Conservation (phyloP, 441 rosid species). For the Corymbia citriodora region DNA sequence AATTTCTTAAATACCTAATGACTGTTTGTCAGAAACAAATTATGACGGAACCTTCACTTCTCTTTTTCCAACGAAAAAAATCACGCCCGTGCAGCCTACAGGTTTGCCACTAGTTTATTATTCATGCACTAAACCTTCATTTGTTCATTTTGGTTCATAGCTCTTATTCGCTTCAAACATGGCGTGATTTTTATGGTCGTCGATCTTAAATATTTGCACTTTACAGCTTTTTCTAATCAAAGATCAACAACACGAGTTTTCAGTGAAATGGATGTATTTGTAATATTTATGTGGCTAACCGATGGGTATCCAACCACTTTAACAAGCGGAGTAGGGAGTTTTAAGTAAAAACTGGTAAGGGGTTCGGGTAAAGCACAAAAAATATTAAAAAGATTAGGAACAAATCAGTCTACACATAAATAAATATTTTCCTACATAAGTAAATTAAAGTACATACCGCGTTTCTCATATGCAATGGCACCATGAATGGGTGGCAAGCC, state of each 20-base stretch:
- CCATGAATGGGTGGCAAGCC: no score
- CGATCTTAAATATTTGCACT: not conserved
- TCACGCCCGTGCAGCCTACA: fast-evolving
- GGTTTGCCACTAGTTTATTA: no score
- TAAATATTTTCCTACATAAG: no score
- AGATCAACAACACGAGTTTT: fast-evolving
- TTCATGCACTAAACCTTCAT: not conserved
- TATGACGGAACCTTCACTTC: no score
- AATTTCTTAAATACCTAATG: no score
- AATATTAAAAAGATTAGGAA: not conserved
- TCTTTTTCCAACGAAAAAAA: no score
- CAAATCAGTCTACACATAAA: fast-evolving
- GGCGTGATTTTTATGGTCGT: not conserved
- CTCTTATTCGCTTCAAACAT: not conserved
- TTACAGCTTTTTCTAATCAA: not conserved
- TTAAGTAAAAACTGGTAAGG: fast-evolving
- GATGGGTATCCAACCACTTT: not conserved
- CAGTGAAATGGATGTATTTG: not conserved
- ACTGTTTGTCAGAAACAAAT: no score
- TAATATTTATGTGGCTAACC: not conserved
- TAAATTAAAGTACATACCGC: no score
- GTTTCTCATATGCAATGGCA: no score
- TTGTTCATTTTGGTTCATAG: not conserved
- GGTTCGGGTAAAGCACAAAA: fast-evolving
- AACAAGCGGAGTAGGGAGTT: not conserved